Base-by-base conservation (phyloP, 306 rosid genomes). In the Ziziphus jujuba region DNA sequence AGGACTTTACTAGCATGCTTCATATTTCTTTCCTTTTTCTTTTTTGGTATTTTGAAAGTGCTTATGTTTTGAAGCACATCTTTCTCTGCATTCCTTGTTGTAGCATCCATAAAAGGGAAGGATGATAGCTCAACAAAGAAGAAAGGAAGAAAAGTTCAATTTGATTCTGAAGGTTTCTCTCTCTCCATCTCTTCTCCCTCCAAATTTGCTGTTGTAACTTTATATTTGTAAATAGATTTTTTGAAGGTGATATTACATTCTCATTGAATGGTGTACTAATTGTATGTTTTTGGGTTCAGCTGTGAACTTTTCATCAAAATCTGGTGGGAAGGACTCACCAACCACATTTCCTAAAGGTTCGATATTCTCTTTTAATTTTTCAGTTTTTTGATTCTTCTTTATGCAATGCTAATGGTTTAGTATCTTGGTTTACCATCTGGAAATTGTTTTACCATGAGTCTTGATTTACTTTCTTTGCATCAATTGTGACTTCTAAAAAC, bases 141-240 rank as follows among this genome's bases (percentile, higher is more conserved):
- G 63, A 88, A 71, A 79, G 87, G 84, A 59, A 90, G 83, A 80
- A 90, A 59, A 77, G 97, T 86, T 74, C 93, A 93, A 70, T 93
- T 93, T 70, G 69, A 84, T 33, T 35, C 59, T 54, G 81, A 80
- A 83, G 91, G 97, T 92, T 72, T 19, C 21, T 38, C 47, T 57
- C 56, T 57, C 23, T 6, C 1, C 9, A 9, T 23, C 59, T 17
- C 28, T 19, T 45, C 53, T 2, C 10, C 2, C 56, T 53, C 58
- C 66, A 49, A 34, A 33, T 50, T 33, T 44, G 43, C 57, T 65
- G 19, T 53, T 57, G 25, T 8, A 11, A 12, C 38, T 43, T 28
- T 44, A 31, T 3, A n/a, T 4, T 62, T 59, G 22, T 43, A 34
- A 61, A 53, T 23, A 49, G 45, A 43, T 47, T 70, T 66, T 48